Evolutionary conservation across 495 filamentous ascomycete genomes (phyloP).

Genomic region (Astrothelium macrocarpum): DNA sequence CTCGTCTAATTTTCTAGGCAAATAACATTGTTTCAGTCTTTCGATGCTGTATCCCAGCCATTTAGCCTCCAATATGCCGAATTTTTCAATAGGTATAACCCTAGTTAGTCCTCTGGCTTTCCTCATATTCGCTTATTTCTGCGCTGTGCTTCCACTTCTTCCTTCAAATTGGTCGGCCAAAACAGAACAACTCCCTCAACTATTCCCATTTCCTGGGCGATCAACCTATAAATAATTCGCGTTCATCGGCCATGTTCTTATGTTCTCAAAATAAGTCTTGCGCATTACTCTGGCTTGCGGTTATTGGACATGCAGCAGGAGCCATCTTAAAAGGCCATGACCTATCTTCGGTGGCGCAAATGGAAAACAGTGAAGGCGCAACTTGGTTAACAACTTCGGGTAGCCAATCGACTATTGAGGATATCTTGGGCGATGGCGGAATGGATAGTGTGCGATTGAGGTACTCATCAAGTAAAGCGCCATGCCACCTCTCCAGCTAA

Average conservation of each 20-base stretch:
- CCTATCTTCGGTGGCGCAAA: conserved; percentile 28
- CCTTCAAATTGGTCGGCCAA: no score
- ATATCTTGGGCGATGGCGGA: conserved; percentile 34
- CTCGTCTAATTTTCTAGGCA: not conserved
- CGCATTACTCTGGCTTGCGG: not conserved
- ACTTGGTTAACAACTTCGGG: conserved; percentile 30
- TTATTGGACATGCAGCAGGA: not conserved
- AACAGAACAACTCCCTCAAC: no score
- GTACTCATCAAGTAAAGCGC: not conserved
- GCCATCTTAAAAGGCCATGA: conserved; percentile 34
- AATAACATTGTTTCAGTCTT: not conserved
- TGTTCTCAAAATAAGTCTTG: not conserved
- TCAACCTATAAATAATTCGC: no score
- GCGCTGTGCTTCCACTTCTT: no score
- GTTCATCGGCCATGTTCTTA: not conserved
- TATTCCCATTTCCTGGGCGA: no score
- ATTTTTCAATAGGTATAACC: no score
- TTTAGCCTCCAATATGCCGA: no score
- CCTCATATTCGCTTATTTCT: not conserved
- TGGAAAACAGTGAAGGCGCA: conserved; percentile 27
- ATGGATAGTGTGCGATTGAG: conserved; percentile 36
- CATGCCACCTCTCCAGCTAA: not conserved
- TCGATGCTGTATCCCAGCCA: not conserved
- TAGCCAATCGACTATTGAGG: conserved; percentile 30
- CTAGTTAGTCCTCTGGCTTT: not conserved